phyloP scores from a whole-genome alignment of 176 grass and related monocot species.

The Juncus inflexus region DNA sequence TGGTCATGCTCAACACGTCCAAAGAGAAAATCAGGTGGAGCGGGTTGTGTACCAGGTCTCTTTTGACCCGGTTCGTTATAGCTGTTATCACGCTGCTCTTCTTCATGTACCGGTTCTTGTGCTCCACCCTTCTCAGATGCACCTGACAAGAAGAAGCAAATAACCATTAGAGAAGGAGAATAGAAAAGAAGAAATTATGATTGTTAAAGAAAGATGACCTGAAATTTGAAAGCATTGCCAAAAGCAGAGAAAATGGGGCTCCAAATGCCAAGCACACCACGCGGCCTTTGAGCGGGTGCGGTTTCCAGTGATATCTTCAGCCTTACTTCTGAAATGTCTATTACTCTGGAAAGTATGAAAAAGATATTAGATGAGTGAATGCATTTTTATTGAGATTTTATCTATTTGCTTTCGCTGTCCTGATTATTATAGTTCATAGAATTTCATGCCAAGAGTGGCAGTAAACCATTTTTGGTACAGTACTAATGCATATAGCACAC shows the following conservation, averaged over 20 bases:
- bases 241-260: slow-evolving; percentile 90
- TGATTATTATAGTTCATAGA: not conserved
- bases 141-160: slow-evolving; percentile 39
- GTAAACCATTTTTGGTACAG: too few relatives aligned
- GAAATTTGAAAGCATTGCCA: slow-evolving; percentile 96
- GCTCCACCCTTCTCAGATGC: slow-evolving; percentile 86
- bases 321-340: slow-evolving; percentile 93
- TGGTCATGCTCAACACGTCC: slow-evolving; percentile 89
- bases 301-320: slow-evolving; percentile 96
- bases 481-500: too few relatives aligned
- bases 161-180: not conserved
- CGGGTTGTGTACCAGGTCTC: slow-evolving; percentile 96
- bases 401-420: not conserved
- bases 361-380: slow-evolving; percentile 16
- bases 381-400: slow-evolving; percentile 1
- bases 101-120: slow-evolving; percentile 71
- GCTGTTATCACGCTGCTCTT: slow-evolving; percentile 78
- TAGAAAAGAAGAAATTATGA: not conserved
- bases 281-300: slow-evolving; percentile 84
- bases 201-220: slow-evolving; percentile 47
- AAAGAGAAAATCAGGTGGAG: slow-evolving; percentile 94
- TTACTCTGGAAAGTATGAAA: slow-evolving; percentile 58
- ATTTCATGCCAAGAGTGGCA: too few relatives aligned
- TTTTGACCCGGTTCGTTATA: slow-evolving; percentile 72
- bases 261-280: slow-evolving; percentile 91